Evolutionary conservation across 345 rosid species (phyloP).

Genomic region (Salix caprea): DNA sequence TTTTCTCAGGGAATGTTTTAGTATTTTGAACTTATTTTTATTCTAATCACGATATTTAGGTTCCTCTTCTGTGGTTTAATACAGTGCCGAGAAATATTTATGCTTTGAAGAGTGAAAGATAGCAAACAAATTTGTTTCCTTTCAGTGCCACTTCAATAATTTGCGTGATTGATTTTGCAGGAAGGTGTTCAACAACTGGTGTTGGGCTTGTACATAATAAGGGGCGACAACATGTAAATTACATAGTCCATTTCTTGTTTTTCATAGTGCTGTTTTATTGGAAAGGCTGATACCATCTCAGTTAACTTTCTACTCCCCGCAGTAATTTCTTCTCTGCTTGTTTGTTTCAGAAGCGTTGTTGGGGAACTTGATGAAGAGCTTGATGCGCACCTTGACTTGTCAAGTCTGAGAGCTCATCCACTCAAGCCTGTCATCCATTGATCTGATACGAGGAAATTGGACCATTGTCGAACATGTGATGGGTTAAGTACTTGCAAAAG

Average conservation of each 20-base stretch:
- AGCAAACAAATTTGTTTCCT: background rate
- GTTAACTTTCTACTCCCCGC: background rate
- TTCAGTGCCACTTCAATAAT: background rate
- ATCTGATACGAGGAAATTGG: background rate
- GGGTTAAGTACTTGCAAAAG: background rate
- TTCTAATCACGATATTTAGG: background rate
- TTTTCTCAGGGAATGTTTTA: background rate
- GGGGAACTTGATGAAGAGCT: slow-evolving; percentile 93
- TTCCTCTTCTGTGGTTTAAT: no score
- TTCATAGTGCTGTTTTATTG: background rate
- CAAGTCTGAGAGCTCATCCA: slow-evolving; percentile 90
- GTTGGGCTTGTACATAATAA: slow-evolving; percentile 88
- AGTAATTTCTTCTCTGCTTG: background rate
- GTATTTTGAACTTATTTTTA: background rate
- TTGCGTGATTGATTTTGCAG: slow-evolving; percentile 32
- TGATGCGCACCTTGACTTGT: slow-evolving; percentile 67
- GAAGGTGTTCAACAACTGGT: slow-evolving; percentile 95
- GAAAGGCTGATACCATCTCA: background rate
- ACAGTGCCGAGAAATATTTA: background rate
- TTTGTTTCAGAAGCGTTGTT: slow-evolving; percentile 67
- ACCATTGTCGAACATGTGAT: background rate
- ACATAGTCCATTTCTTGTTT: background rate
- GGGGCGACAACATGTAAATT: slow-evolving; percentile 95
- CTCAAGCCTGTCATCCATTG: slow-evolving; percentile 88
- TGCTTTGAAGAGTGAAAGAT: background rate